These are phyloP conservation scores for Aureobasidium zeae DNA, from an alignment of 2,329 filamentous ascomycete genomes.

Conservation along the genomic window DNA sequence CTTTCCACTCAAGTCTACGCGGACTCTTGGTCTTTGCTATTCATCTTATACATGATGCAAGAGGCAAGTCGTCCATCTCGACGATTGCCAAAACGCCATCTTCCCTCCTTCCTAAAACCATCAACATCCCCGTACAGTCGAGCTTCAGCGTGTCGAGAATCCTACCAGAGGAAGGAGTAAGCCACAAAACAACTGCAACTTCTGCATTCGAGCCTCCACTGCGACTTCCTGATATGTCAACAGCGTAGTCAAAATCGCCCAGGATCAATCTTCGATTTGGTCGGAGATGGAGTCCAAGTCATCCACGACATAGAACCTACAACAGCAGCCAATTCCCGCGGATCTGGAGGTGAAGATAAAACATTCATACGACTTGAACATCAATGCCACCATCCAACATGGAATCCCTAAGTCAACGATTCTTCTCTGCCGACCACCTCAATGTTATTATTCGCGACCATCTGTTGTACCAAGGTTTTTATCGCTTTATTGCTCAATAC, in stretches of 20 bases:
- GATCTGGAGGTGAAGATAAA: slow-evolving; percentile 22
- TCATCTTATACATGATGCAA: neutral
- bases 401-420: slow-evolving; percentile 30
- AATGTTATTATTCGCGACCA: slow-evolving; percentile 34
- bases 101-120: neutral
- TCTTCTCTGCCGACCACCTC: slow-evolving; percentile 37
- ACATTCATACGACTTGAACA: too few species aligned
- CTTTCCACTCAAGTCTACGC: too few species aligned
- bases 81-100: slow-evolving; percentile 5
- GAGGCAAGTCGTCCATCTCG: neutral
- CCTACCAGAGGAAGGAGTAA: neutral
- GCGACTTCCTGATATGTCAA: slow-evolving; percentile 15
- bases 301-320: slow-evolving; percentile 20
- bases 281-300: slow-evolving; percentile 2
- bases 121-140: slow-evolving; percentile 8
- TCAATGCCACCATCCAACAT: slow-evolving; percentile 24
- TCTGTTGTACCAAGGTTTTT: slow-evolving; percentile 28
- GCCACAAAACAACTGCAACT: too few species aligned
- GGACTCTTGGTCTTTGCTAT: too few species aligned
- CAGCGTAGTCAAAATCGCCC: slow-evolving; percentile 6
- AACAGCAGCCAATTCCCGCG: slow-evolving; percentile 19
- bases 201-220: slow-evolving; percentile 8
- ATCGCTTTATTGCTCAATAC: slow-evolving; percentile 33
- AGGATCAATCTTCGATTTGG: slow-evolving; percentile 22
- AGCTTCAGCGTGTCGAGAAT: slow-evolving; percentile 17